Evolutionary conservation across 177 flowering plant genomes (phyloP).

Genomic region (Tripterygium wilfordii): DNA sequence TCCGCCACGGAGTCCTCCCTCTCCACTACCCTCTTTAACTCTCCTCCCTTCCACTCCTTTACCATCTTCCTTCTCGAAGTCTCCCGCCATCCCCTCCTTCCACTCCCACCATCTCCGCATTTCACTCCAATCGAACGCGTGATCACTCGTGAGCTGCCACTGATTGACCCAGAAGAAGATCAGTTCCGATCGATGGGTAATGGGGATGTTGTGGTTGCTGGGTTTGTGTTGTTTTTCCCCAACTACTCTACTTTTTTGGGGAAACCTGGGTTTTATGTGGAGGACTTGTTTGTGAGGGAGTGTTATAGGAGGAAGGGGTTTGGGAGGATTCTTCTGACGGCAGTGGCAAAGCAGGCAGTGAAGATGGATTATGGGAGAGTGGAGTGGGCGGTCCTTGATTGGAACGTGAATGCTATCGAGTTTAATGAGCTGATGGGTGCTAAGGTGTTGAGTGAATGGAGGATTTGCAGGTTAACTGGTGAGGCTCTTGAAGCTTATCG

Average conservation of each 20-base stretch:
- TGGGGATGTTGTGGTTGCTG: conserved; percentile 43
- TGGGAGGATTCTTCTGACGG: conserved; percentile 66
- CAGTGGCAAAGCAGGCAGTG: conserved; percentile 84
- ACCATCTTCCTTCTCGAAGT: conserved; percentile 44
- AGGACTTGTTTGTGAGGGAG: conserved; percentile 86
- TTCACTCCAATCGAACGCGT: conserved; percentile 15
- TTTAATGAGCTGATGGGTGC: conserved; percentile 93
- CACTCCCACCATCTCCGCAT: conserved; percentile 9
- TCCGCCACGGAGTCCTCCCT: conserved; percentile 41
- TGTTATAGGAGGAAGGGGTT: conserved; percentile 79
- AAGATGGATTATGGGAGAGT: conserved; percentile 82
- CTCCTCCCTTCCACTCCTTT: conserved; percentile 42
- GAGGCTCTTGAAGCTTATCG: conserved; percentile 57
- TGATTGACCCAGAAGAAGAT: conserved; percentile 48
- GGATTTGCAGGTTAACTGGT: conserved; percentile 76
- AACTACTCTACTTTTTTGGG: conserved; percentile 76
- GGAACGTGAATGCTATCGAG: conserved; percentile 82
- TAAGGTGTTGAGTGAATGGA: conserved; percentile 65
- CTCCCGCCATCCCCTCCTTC: conserved; percentile 19
- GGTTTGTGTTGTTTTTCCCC: conserved; percentile 82
- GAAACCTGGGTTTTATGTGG: conserved; percentile 86
- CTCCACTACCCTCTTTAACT: conserved; percentile 36
- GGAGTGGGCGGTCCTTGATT: conserved; percentile 89
- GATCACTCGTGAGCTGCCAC: conserved; percentile 28
- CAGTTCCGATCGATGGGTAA: conserved; percentile 23